These are phyloP conservation scores for Mortierella sp. DNA, from an alignment of 371 early-diverging fungal genomes.

Conservation along the genomic window DNA sequence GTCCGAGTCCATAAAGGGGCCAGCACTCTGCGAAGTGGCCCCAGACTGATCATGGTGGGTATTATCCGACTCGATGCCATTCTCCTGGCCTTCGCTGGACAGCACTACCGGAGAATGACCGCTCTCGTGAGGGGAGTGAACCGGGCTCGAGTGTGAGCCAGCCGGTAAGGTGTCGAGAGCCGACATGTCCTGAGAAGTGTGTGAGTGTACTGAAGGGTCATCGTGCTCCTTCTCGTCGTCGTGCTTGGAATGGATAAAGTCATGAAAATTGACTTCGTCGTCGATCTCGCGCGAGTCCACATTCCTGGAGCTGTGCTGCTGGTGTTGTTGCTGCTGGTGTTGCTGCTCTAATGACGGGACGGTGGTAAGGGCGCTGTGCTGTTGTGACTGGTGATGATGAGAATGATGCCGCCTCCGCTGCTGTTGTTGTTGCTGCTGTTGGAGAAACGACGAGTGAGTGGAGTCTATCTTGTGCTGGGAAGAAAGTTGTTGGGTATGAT, in stretches of 20 bases:
- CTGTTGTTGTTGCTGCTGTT: background rate
- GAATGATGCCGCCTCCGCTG: background rate
- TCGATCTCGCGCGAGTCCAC: background rate
- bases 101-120: no score
- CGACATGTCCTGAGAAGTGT: no score
- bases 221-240: constrained; percentile 28
- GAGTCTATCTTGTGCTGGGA: no score
- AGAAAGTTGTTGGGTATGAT: no score
- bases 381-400: background rate
- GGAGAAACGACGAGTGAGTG: background rate
- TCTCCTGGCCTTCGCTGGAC: no score
- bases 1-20: constrained; percentile 3
- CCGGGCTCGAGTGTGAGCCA: no score
- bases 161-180: no score
- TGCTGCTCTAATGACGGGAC: background rate
- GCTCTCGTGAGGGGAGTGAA: no score
- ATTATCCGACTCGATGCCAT: background rate
- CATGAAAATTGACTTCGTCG: constrained; percentile 38
- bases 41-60: background rate
- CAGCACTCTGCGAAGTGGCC: background rate
- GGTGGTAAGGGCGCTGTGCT: background rate
- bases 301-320: background rate
- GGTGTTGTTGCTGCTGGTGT: background rate
- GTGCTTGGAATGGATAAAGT: constrained; percentile 42
- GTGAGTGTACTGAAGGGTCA: background rate